Conservation (phyloP, 768 basidiomycete species). For the Mycena vulgaris region DNA sequence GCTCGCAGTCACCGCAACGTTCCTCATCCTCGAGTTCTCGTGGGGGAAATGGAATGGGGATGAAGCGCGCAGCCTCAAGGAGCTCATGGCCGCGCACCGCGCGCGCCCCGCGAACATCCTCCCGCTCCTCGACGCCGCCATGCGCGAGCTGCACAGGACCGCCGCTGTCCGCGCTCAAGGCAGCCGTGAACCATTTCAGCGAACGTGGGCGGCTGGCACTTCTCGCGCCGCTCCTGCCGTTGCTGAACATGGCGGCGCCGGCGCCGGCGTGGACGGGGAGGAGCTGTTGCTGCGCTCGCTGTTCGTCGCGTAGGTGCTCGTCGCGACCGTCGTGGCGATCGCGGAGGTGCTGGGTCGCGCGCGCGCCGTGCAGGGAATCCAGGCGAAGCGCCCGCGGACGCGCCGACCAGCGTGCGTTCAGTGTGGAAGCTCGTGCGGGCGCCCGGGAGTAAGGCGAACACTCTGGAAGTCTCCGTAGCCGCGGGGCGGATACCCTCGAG, state of each 20-base stretch:
- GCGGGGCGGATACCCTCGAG: too few relatives aligned
- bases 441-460: constrained; percentile 49
- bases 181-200: constrained; percentile 49
- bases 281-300: constrained; percentile 56
- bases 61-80: constrained; percentile 54
- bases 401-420: constrained; percentile 61
- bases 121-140: constrained; percentile 52
- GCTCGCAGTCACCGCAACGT: constrained; percentile 50
- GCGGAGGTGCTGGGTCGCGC: constrained; percentile 55
- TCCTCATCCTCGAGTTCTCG: constrained; percentile 60
- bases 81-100: constrained; percentile 49
- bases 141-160: constrained; percentile 52
- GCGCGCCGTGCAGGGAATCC: constrained; percentile 54
- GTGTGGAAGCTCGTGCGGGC: constrained; percentile 47
- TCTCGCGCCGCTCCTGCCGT: constrained; percentile 58
- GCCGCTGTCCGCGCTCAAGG: constrained; percentile 43
- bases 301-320: constrained; percentile 66
- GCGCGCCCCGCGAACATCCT: constrained; percentile 53
- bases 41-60: constrained; percentile 63
- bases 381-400: constrained; percentile 62
- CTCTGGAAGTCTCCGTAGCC: too few relatives aligned
- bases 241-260: constrained; percentile 25
- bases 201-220: constrained; percentile 51
- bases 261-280: background rate
- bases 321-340: constrained; percentile 58